These are phyloP conservation scores for Camelina hispida DNA, from an alignment of 345 rosid genomes.

Conservation along the genomic window DNA sequence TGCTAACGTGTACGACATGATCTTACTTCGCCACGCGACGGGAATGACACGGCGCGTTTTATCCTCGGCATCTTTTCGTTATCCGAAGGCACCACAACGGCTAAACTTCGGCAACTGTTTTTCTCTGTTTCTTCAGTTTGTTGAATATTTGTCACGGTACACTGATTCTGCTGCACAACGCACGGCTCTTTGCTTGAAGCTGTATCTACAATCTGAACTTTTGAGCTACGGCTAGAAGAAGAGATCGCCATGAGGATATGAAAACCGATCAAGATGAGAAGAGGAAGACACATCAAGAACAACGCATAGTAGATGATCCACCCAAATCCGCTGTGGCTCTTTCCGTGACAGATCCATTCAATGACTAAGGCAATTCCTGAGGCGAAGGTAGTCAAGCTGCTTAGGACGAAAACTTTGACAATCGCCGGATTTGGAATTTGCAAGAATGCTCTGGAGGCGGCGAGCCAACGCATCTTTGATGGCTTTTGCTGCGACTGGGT, in stretches of 20 bases:
- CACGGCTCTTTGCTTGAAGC: conserved; percentile 2
- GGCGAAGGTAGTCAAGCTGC: conserved; percentile 33
- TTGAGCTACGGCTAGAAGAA: not conserved
- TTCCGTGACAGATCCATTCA: conserved; percentile 44
- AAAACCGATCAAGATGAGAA: conserved; percentile 30
- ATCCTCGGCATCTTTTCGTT: conserved; percentile 16
- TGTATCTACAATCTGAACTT: conserved; percentile 26
- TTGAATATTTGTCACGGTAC: not conserved
- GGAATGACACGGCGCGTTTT: conserved; percentile 36
- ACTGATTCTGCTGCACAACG: conserved; percentile 1
- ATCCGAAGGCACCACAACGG: conserved; percentile 26
- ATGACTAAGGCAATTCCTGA: conserved; percentile 37
- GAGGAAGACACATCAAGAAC: conserved; percentile 31
- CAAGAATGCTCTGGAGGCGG: not conserved
- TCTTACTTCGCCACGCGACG: conserved; percentile 31
- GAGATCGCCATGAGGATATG: conserved; percentile 11
- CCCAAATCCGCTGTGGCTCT: conserved; percentile 23
- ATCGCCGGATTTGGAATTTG: conserved; percentile 37
- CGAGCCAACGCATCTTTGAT: not conserved
- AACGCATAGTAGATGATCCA: conserved; percentile 42
- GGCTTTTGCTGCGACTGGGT: not conserved
- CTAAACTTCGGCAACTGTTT: conserved; percentile 30
- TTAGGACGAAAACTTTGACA: conserved; percentile 23
- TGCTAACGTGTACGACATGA: conserved; percentile 37
- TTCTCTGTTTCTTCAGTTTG: conserved; percentile 5